These are phyloP conservation scores for Anthracocystis walkeri DNA, from an alignment of 1,284 basidiomycete species.

Conservation along the genomic window DNA sequence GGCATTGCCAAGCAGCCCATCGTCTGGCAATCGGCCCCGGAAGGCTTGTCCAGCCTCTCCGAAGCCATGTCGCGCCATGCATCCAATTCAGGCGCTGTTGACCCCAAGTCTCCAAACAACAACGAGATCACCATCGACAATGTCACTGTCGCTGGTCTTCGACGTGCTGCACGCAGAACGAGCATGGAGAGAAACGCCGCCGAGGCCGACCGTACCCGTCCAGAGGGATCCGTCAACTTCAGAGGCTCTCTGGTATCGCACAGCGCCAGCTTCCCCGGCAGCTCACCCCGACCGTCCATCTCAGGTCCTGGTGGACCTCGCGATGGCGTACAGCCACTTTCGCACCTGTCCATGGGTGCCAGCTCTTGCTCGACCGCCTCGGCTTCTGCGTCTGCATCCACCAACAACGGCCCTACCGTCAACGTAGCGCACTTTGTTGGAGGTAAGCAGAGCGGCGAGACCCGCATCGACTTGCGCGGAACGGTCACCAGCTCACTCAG, in stretches of 20 bases:
- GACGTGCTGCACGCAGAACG: slow-evolving; percentile 55
- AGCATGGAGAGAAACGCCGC: slow-evolving; percentile 43
- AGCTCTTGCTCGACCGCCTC: slow-evolving; percentile 18
- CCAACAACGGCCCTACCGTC: slow-evolving; percentile 43
- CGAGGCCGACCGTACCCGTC: slow-evolving; percentile 16
- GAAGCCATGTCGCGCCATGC: slow-evolving; percentile 41
- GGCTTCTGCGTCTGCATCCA: slow-evolving; percentile 37
- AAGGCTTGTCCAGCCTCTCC: slow-evolving; percentile 36
- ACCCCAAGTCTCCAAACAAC: slow-evolving; percentile 7
- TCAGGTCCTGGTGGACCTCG: slow-evolving; percentile 36
- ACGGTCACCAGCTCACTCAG: slow-evolving; percentile 44
- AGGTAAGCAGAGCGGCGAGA: slow-evolving; percentile 49
- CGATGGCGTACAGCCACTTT: slow-evolving; percentile 38
- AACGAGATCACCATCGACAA: slow-evolving; percentile 37
- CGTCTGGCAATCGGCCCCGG: slow-evolving; percentile 54
- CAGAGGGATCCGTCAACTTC: slow-evolving; percentile 22
- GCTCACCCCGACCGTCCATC: slow-evolving; percentile 35
- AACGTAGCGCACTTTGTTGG: slow-evolving; percentile 48
- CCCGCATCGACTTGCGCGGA: slow-evolving; percentile 51
- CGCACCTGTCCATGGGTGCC: slow-evolving; percentile 24
- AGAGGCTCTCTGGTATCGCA: slow-evolving; percentile 31
- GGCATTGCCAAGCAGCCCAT: slow-evolving; percentile 22
- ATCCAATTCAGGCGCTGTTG: slow-evolving; percentile 18
- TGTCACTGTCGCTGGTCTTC: slow-evolving; percentile 52
- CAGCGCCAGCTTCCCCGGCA: slow-evolving; percentile 53